phyloP scores from a whole-genome alignment of 2,329 filamentous ascomycete genomes.

The Ceratocystis lukuohia region DNA sequence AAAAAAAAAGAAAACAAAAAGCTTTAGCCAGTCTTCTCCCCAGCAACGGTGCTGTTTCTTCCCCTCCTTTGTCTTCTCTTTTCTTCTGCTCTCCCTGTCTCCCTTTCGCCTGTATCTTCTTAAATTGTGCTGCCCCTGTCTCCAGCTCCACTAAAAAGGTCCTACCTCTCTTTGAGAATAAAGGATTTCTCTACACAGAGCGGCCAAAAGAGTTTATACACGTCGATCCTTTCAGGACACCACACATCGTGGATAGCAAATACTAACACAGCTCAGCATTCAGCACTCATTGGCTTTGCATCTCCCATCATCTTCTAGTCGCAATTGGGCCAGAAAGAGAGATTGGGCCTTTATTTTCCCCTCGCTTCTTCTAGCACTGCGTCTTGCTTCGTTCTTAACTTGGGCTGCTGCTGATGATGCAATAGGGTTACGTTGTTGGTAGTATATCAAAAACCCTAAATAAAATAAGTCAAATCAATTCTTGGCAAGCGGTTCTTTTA shows the following conservation, averaged over 20 bases:
- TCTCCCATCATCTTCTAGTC: not conserved
- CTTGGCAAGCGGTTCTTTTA: not conserved
- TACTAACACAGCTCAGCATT: not conserved
- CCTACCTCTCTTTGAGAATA: too few relatives aligned
- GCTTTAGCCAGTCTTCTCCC: conserved; percentile 5
- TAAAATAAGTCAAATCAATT: not conserved
- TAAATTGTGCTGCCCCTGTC: not conserved
- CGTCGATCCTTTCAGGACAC: not conserved
- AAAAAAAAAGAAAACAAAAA: not conserved
- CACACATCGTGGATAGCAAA: not conserved
- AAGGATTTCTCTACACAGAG: too few relatives aligned
- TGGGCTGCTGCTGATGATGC: too few relatives aligned
- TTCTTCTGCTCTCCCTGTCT: not conserved
- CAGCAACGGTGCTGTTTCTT: not conserved
- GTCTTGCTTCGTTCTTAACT: too few relatives aligned
- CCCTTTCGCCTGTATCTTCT: not conserved
- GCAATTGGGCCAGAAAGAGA: too few relatives aligned
- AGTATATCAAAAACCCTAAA: not conserved
- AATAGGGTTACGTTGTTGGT: too few relatives aligned
- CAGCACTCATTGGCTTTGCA: not conserved
- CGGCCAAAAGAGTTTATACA: not conserved
- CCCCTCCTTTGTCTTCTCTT: not conserved
- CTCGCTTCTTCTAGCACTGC: too few relatives aligned
- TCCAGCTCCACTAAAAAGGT: not conserved
- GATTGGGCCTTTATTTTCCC: too few relatives aligned